Evolutionary conservation across 1,284 basidiomycete genomes (phyloP).

Genomic region (Caloboletus firmus): DNA sequence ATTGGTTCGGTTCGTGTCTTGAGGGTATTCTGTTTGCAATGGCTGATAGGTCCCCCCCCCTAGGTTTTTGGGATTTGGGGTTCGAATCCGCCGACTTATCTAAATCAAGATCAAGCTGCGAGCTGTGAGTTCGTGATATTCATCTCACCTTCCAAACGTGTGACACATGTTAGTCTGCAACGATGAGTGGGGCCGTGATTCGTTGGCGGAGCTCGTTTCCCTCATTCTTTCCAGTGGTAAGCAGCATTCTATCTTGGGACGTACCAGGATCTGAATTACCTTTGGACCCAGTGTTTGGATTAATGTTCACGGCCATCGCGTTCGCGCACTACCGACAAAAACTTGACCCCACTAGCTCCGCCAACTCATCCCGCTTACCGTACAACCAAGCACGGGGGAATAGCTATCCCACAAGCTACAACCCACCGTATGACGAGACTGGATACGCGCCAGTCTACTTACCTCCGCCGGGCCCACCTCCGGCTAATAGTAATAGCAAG

Average conservation of each 20-base stretch:
- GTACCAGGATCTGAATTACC: neutral
- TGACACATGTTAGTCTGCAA: conserved; percentile 37
- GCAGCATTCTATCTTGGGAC: conserved; percentile 15
- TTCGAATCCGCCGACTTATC: conserved; percentile 1
- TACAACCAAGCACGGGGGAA: conserved; percentile 26
- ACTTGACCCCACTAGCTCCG: conserved; percentile 55
- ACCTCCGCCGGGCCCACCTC: conserved; percentile 30
- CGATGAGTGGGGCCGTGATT: conserved; percentile 33
- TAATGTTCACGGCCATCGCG: conserved; percentile 59
- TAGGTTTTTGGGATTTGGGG: conserved; percentile 36
- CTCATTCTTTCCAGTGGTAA: conserved; percentile 23
- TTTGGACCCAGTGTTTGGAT: conserved; percentile 44
- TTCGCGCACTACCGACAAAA: conserved; percentile 72
- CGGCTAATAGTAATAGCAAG: conserved; percentile 24
- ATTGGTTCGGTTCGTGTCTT: conserved; percentile 19
- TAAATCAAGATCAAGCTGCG: conserved; percentile 15
- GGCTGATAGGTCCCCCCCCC: conserved; percentile 9
- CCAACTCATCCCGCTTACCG: conserved; percentile 38
- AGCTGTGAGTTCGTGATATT: conserved; percentile 20
- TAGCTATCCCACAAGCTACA: conserved; percentile 41
- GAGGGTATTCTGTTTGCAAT: neutral
- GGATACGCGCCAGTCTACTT: conserved; percentile 30
- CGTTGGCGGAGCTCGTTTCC: conserved; percentile 29
- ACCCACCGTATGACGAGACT: conserved; percentile 38
- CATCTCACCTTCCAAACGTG: neutral